These are phyloP conservation scores for Tremella fuciformis DNA, from an alignment of 768 basidiomycete genomes.

Conservation along the genomic window DNA sequence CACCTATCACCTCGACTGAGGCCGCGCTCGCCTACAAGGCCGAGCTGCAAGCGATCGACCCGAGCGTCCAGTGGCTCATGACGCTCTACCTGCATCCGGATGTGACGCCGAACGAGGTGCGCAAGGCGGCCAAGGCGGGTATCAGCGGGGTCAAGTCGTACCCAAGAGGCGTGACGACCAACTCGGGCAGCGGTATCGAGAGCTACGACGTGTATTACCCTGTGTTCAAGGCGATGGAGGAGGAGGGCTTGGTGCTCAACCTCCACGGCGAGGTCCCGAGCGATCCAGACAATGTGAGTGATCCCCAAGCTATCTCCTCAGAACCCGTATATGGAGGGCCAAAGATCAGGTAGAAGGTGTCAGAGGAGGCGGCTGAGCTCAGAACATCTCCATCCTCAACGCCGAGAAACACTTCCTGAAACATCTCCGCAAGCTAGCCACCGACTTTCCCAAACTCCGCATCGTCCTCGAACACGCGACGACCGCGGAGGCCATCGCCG, in stretches of 20 bases:
- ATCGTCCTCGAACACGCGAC: conserved; percentile 61
- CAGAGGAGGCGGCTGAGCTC: not conserved
- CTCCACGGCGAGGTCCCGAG: conserved; percentile 91
- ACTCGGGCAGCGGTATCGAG: conserved; percentile 93
- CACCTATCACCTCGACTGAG: conserved; percentile 78
- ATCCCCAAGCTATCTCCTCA: not conserved
- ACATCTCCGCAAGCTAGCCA: conserved; percentile 76
- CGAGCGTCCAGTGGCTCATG: conserved; percentile 83
- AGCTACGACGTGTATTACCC: conserved; percentile 91
- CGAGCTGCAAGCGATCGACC: conserved; percentile 69
- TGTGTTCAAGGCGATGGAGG: conserved; percentile 89
- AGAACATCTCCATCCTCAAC: conserved; percentile 87
- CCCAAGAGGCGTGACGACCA: conserved; percentile 94
- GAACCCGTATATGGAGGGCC: too few relatives aligned
- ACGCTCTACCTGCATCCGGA: conserved; percentile 91
- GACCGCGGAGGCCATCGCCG: conserved; percentile 23
- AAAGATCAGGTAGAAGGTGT: conserved; percentile 1
- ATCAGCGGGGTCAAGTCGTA: conserved; percentile 92
- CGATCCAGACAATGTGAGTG: conserved; percentile 64
- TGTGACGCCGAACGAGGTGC: conserved; percentile 84
- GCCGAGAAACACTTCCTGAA: conserved; percentile 86
- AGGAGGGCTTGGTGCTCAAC: conserved; percentile 89
- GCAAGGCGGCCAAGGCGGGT: conserved; percentile 79
- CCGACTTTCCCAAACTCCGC: conserved; percentile 77
- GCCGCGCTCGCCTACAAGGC: conserved; percentile 77